Evolutionary conservation across 176 grass and related monocot species (phyloP).

Genomic region (Ensete glaucum): DNA sequence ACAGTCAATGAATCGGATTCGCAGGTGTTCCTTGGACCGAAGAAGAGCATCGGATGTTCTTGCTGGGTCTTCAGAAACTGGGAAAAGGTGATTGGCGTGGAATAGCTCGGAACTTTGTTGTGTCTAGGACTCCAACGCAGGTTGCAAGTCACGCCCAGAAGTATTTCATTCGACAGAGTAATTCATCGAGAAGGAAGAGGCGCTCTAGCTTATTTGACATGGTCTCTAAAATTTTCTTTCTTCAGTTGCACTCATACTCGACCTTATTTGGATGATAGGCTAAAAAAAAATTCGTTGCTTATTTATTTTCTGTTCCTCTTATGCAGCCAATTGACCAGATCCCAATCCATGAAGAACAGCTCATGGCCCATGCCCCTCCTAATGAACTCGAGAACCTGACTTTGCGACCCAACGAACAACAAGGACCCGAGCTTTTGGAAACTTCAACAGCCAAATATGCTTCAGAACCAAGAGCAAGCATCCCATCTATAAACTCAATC

Average conservation of each 20-base stretch:
- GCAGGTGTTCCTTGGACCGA: slow-evolving; percentile 93
- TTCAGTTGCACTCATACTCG: neutral
- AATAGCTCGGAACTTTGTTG: slow-evolving; percentile 71
- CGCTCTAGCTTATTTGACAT: slow-evolving; percentile 92
- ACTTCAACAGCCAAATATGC: slow-evolving; percentile 11
- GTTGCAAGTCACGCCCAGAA: slow-evolving; percentile 97
- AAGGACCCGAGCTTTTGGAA: slow-evolving; percentile 29
- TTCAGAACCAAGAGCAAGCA: slow-evolving; percentile 22
- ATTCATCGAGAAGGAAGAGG: slow-evolving; percentile 68
- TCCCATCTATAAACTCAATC: slow-evolving; percentile 16
- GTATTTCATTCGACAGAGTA: slow-evolving; percentile 82
- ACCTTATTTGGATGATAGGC: neutral
- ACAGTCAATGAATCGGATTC: slow-evolving; percentile 2
- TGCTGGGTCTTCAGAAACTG: slow-evolving; percentile 73
- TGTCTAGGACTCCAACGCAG: slow-evolving; percentile 81
- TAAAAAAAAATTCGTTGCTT: neutral
- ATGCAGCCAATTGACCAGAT: slow-evolving; percentile 42
- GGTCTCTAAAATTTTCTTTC: slow-evolving; percentile 54
- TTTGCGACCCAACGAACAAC: slow-evolving; percentile 27
- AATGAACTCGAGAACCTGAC: slow-evolving; percentile 32
- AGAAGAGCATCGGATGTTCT: slow-evolving; percentile 84
- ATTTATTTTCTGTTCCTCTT: slow-evolving; percentile 13
- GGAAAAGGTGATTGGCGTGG: slow-evolving; percentile 94
- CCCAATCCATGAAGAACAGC: slow-evolving; percentile 19
- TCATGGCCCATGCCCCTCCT: slow-evolving; percentile 22